phyloP scores from a whole-genome alignment of 805 yeast species.

The Starmerella bombi region DNA sequence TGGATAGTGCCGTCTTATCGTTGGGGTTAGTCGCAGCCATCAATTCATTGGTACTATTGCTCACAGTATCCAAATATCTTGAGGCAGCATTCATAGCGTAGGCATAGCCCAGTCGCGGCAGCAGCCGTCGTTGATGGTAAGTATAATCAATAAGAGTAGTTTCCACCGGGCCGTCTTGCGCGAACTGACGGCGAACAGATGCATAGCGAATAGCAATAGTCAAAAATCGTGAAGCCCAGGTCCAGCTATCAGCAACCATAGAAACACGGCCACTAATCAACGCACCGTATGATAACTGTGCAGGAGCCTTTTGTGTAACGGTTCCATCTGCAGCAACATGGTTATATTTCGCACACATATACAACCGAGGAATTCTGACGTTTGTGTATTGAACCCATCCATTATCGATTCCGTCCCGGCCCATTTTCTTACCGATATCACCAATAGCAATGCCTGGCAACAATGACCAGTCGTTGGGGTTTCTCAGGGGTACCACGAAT shows the following conservation, averaged over 20 bases:
- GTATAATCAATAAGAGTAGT: constrained; percentile 74
- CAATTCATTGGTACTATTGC: constrained; percentile 31
- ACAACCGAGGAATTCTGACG: constrained; percentile 72
- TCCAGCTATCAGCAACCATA: constrained; percentile 77
- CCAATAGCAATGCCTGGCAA: constrained; percentile 75
- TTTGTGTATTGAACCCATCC: constrained; percentile 90
- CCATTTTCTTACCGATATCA: constrained; percentile 92
- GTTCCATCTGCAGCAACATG: constrained; percentile 56
- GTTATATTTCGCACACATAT: constrained; percentile 69
- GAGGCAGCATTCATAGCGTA: constrained; percentile 68
- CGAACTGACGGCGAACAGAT: constrained; percentile 78
- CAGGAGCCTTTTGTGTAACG: constrained; percentile 69
- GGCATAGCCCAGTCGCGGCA: constrained; percentile 71
- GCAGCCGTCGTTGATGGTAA: constrained; percentile 72
- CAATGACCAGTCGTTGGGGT: constrained; percentile 48
- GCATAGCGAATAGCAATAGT: constrained; percentile 85
- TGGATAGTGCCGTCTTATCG: constrained; percentile 36
- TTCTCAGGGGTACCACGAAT: constrained; percentile 82
- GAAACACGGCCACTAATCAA: constrained; percentile 76
- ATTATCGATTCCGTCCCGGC: constrained; percentile 88
- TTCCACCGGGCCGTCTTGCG: constrained; percentile 39
- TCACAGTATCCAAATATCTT: constrained; percentile 42
- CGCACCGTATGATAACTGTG: constrained; percentile 80
- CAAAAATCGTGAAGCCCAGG: constrained; percentile 62
- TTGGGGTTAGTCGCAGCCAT: constrained; percentile 31